phyloP scores from a whole-genome alignment of 495 filamentous ascomycete species.

The Cenococcum geophilum region DNA sequence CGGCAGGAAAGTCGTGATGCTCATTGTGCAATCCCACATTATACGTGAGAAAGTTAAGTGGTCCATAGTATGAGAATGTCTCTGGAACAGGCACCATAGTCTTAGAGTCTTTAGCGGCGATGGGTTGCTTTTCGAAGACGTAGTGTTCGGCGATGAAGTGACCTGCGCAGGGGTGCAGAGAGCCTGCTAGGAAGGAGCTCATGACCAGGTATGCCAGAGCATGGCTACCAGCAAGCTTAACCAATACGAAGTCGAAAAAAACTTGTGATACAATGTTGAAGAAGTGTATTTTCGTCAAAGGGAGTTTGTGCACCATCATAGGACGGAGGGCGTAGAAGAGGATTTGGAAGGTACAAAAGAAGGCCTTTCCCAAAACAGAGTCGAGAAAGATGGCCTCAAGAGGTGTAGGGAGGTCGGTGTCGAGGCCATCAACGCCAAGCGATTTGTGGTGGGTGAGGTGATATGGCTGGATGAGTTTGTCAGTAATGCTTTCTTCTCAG shows the following conservation, averaged over 20 bases:
- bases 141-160: slow-evolving; percentile 99
- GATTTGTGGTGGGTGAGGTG: slow-evolving; percentile 99
- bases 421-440: slow-evolving; percentile 90
- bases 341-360: slow-evolving; percentile 99
- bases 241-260: slow-evolving; percentile 66
- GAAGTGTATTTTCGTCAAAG: slow-evolving; percentile 78
- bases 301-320: slow-evolving; percentile 86
- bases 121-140: slow-evolving; percentile 68
- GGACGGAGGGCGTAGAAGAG: slow-evolving; percentile 99
- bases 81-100: slow-evolving; percentile 61
- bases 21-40: slow-evolving; percentile 98
- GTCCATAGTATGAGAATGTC: slow-evolving; percentile 95
- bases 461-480: slow-evolving; percentile 62
- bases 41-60: slow-evolving; percentile 86
- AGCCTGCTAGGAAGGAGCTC: slow-evolving; percentile 88
- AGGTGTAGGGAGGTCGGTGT: slow-evolving; percentile 91
- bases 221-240: slow-evolving; percentile 50
- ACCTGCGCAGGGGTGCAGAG: slow-evolving; percentile 87
- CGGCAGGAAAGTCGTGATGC: slow-evolving; percentile 96
- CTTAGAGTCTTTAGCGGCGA: slow-evolving; percentile 53
- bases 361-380: slow-evolving; percentile 94
- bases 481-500: slow-evolving; percentile 4
- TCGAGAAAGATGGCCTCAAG: slow-evolving; percentile 90
- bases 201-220: slow-evolving; percentile 71
- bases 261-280: slow-evolving; percentile 74